Conservation (phyloP, 2,329 filamentous ascomycete genomes). For the Penicillium palitans region DNA sequence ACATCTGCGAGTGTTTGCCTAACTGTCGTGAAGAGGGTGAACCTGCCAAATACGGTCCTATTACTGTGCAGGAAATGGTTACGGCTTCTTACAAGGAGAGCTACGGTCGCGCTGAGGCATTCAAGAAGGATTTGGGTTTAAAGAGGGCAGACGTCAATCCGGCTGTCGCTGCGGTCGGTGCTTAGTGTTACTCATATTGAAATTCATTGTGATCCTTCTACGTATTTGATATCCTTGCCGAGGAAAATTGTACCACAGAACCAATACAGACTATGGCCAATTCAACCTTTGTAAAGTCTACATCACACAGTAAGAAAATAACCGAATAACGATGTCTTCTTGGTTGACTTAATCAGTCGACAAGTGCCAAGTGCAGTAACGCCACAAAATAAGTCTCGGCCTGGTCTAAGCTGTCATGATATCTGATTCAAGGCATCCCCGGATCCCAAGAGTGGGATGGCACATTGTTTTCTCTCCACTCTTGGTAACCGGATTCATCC, state of each 20-base stretch:
- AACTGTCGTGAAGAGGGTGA: slow-evolving; percentile 42
- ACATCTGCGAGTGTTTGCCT: slow-evolving; percentile 45
- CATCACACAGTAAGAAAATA: neutral
- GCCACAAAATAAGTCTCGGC: neutral
- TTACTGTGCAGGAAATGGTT: slow-evolving; percentile 47
- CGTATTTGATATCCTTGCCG: neutral
- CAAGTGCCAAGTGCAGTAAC: no score
- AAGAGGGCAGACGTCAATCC: slow-evolving; percentile 17
- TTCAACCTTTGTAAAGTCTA: neutral
- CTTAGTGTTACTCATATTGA: slow-evolving; percentile 2
- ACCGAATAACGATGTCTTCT: neutral
- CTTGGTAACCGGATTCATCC: neutral
- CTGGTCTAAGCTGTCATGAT: neutral
- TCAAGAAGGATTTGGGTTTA: slow-evolving; percentile 38
- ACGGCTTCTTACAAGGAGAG: slow-evolving; percentile 44
- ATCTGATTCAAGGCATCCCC: neutral
- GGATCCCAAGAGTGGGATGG: slow-evolving; percentile 2
- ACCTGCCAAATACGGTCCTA: slow-evolving; percentile 42
- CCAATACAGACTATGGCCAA: no score
- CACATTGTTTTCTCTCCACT: neutral
- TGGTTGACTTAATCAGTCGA: neutral
- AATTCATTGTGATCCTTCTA: neutral
- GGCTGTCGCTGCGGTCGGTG: slow-evolving; percentile 17
- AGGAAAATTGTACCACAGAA: neutral
- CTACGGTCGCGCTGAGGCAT: slow-evolving; percentile 46